A percentile compares a stretch with the other conserved stretches of the same genome.
These are phyloP conservation scores for Filosporella fistucella DNA, from an alignment of 495 filamentous ascomycete genomes.

Conservation along the genomic window DNA sequence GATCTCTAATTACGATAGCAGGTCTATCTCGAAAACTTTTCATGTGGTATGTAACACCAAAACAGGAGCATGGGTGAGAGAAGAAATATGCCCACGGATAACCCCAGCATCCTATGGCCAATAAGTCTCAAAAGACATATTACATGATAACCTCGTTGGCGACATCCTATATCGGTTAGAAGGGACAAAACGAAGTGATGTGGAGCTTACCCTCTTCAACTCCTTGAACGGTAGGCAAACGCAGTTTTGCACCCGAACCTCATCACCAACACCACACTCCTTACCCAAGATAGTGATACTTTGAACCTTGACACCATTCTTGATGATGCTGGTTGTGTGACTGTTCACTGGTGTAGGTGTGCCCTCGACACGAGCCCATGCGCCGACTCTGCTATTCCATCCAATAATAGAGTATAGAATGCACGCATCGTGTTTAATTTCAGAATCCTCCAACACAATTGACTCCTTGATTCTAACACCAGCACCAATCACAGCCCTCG, in stretches of 20 bases:
- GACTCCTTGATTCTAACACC: slow-evolving; percentile 93
- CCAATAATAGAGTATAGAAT: slow-evolving; percentile 96
- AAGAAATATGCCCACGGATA: no score
- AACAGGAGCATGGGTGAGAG: no score
- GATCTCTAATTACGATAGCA: no score
- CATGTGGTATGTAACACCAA: no score
- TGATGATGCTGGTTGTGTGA: slow-evolving; percentile 91
- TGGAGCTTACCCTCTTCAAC: slow-evolving; percentile 80
- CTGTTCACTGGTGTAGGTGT: slow-evolving; percentile 84
- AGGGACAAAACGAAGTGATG: not conserved
- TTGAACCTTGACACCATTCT: slow-evolving; percentile 97
- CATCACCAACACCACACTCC: slow-evolving; percentile 91
- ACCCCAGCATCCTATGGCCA: no score
- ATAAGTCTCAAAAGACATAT: no score
- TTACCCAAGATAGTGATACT: slow-evolving; percentile 97
- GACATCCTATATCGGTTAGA: slow-evolving; percentile 63
- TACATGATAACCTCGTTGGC: slow-evolving; percentile 97
- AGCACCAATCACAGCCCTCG: slow-evolving; percentile 76
- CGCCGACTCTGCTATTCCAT: slow-evolving; percentile 92
- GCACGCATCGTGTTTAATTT: slow-evolving; percentile 97
- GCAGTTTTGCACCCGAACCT: slow-evolving; percentile 97
- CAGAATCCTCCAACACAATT: slow-evolving; percentile 90
- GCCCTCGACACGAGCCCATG: slow-evolving; percentile 97
- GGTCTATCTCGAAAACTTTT: no score
- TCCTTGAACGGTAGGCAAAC: slow-evolving; percentile 98